Evolutionary conservation across 2,329 filamentous ascomycete species (phyloP).

Genomic region (Botrytis elliptica): DNA sequence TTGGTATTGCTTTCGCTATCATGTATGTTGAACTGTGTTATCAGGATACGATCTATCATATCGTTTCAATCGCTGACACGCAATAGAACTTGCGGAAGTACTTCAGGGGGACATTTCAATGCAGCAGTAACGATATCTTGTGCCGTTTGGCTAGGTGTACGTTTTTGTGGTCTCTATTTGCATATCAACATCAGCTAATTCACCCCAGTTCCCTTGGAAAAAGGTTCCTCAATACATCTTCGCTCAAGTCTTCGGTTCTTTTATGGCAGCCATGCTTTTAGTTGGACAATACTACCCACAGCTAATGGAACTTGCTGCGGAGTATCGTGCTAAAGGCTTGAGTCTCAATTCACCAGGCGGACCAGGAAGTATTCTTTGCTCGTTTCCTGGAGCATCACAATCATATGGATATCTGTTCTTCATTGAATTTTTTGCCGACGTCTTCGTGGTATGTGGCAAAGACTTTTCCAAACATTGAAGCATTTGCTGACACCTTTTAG

Average conservation of each 20-base stretch:
- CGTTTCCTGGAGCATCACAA: constrained; percentile 51
- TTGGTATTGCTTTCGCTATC: constrained; percentile 59
- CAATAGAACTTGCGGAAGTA: constrained; percentile 47
- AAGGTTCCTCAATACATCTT: constrained; percentile 59
- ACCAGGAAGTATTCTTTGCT: constrained; percentile 54
- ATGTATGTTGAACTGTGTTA: constrained; percentile 38
- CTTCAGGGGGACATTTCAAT: constrained; percentile 56
- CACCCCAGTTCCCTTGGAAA: constrained; percentile 50
- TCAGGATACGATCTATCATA: neutral
- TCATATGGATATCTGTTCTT: constrained; percentile 56
- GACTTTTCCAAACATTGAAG: neutral
- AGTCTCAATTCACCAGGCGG: constrained; percentile 48
- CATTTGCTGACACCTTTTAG: constrained; percentile 28
- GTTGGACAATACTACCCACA: constrained; percentile 58
- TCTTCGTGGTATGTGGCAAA: constrained; percentile 45
- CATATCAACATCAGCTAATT: neutral
- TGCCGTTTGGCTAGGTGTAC: constrained; percentile 51
- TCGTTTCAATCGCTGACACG: neutral
- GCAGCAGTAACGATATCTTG: constrained; percentile 50
- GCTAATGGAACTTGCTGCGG: constrained; percentile 44
- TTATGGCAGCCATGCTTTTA: constrained; percentile 54
- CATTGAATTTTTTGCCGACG: constrained; percentile 58
- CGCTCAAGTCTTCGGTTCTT: constrained; percentile 55
- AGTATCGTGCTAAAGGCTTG: constrained; percentile 35
- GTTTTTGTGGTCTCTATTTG: neutral